Evolutionary conservation across 2,329 filamentous ascomycete species (phyloP).

Genomic region (Penicillium crustosum): DNA sequence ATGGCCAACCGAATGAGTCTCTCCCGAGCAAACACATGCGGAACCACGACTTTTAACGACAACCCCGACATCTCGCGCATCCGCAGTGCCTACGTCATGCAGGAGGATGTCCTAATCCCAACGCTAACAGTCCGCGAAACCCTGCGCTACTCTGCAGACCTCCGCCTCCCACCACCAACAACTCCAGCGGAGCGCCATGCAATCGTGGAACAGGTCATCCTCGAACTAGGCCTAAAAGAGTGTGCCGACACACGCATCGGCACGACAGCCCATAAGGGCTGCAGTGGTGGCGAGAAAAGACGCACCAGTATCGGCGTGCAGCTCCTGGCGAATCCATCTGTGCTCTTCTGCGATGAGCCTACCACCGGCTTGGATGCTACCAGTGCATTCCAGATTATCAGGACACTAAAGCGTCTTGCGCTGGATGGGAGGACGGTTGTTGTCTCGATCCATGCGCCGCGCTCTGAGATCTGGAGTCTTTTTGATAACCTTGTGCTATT

Average conservation of each 20-base stretch:
- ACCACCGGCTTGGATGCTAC: constrained; percentile 73
- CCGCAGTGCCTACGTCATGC: constrained; percentile 61
- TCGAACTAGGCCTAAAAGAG: constrained; percentile 73
- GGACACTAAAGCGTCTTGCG: constrained; percentile 67
- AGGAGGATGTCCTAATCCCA: constrained; percentile 72
- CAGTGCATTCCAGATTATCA: constrained; percentile 71
- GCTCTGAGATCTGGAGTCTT: constrained; percentile 76
- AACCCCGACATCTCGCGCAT: constrained; percentile 49
- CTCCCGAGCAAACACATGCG: constrained; percentile 54
- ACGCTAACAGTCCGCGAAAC: constrained; percentile 76
- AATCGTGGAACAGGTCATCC: constrained; percentile 73
- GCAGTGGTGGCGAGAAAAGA: constrained; percentile 76
- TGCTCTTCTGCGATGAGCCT: constrained; percentile 76
- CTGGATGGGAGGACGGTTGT: constrained; percentile 69
- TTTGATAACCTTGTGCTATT: constrained; percentile 72
- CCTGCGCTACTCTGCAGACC: constrained; percentile 68
- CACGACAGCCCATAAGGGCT: constrained; percentile 68
- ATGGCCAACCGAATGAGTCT: constrained; percentile 66
- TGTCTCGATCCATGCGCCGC: constrained; percentile 73
- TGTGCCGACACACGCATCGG: constrained; percentile 74
- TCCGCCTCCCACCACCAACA: constrained; percentile 65
- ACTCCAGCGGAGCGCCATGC: constrained; percentile 58
- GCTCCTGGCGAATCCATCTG: constrained; percentile 73
- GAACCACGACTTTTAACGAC: constrained; percentile 63
- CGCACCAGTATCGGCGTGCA: constrained; percentile 76